phyloP scores from a whole-genome alignment of 169 alveolate genomes.

The Cryptosporidium parvum region DNA sequence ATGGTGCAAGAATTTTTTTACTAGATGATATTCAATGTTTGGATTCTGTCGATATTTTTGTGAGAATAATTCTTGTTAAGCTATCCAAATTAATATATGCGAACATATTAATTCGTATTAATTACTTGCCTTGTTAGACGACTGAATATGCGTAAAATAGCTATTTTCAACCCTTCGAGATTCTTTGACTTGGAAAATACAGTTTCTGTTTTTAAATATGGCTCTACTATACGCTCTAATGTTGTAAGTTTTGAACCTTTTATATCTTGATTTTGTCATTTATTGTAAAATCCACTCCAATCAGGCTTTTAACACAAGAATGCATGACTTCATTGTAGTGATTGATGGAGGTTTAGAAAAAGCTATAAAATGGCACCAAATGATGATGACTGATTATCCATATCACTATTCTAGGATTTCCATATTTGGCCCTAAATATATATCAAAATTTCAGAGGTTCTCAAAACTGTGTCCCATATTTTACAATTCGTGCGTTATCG shows the following conservation, averaged over 20 bases:
- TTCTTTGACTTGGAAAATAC: conserved; percentile 28
- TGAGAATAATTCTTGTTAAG: neutral
- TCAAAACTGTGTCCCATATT: conserved; percentile 28
- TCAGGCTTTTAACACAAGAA: conserved; percentile 55
- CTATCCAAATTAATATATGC: neutral
- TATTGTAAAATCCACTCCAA: neutral
- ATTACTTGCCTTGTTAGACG: neutral
- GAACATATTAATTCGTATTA: neutral
- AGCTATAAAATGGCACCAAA: conserved; percentile 43
- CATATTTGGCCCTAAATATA: neutral
- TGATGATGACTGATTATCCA: conserved; percentile 9
- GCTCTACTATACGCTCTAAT: conserved; percentile 59
- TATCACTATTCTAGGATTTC: conserved; percentile 43
- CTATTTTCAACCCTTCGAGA: conserved; percentile 19
- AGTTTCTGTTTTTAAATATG: conserved; percentile 55
- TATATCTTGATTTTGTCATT: neutral
- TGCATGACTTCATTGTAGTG: conserved; percentile 61
- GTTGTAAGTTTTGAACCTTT: conserved; percentile 22
- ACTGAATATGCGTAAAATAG: conserved; percentile 3
- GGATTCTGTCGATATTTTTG: neutral
- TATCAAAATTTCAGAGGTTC: conserved; percentile 31
- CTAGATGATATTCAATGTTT: neutral
- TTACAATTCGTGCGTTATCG: conserved; percentile 37
- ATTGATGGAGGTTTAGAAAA: conserved; percentile 9
- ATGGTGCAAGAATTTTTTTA: neutral